These are phyloP conservation scores for Leccinum arenicola DNA, from an alignment of 768 basidiomycete genomes.

Conservation along the genomic window DNA sequence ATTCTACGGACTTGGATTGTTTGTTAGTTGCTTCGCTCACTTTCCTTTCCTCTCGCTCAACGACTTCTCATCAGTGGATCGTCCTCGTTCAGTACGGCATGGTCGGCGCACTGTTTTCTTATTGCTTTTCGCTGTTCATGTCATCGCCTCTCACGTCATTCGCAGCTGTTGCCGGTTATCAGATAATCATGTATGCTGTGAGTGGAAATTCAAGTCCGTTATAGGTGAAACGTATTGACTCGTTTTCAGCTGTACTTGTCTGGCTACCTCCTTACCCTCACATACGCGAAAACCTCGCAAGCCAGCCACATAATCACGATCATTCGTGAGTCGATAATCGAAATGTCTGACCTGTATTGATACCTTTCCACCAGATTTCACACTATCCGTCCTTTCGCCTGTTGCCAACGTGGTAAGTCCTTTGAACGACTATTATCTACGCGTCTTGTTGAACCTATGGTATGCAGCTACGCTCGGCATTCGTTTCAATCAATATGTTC, in stretches of 20 bases:
- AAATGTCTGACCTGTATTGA: background rate
- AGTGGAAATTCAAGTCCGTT: conserved; percentile 25
- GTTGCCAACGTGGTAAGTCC: conserved; percentile 63
- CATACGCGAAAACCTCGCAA: conserved; percentile 62
- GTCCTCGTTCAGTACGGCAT: conserved; percentile 69
- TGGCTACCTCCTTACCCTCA: conserved; percentile 68
- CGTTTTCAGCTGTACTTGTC: conserved; percentile 54
- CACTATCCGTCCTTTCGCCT: conserved; percentile 63
- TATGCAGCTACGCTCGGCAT: conserved; percentile 55
- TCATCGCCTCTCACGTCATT: conserved; percentile 71
- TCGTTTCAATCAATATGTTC: conserved; percentile 79
- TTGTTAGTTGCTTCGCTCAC: conserved; percentile 40
- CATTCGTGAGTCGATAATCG: conserved; percentile 40
- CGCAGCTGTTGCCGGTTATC: conserved; percentile 68
- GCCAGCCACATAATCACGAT: conserved; percentile 55
- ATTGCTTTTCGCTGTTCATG: conserved; percentile 58
- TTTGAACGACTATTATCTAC: background rate
- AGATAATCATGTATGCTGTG: conserved; percentile 70
- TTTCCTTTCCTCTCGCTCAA: conserved; percentile 2
- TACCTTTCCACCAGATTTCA: conserved; percentile 45
- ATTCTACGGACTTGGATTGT: conserved; percentile 65
- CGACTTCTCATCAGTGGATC: conserved; percentile 51
- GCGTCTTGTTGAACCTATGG: background rate
- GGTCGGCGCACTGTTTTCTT: conserved; percentile 65
- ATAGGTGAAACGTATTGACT: background rate